Evolutionary conservation across 2,329 filamentous ascomycete genomes (phyloP), one percentile per base, ranked within the genome.

Genomic region (Ramichloridium luteum): DNA sequence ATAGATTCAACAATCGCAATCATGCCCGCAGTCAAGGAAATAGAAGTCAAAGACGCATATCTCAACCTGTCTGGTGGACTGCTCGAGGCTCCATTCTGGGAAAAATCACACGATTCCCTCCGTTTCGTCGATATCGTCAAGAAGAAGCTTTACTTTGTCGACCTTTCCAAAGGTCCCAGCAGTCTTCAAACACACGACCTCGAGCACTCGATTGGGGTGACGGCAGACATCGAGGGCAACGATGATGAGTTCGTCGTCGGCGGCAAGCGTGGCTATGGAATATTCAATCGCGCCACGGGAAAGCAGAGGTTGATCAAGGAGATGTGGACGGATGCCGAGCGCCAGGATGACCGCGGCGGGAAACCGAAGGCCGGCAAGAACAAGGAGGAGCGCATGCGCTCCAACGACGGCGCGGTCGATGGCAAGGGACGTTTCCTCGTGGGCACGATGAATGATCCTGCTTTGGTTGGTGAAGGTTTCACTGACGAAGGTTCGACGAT

Each of bases 41-140:
- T 23, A 8, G n/a, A 8, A 8, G 20, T 23, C 8, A n/a, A 23
- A n/a, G n/a, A n/a, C 20, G n/a, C 8, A 8, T 23, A n/a, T 8
- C 20, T 16, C 10, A 61, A 75, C 44, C 58, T 72, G 34, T 67
- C 72, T 43, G 83, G 78, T 59, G 63, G 60, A 10, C 67, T 86
- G 16, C 79, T 77, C 41, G 81, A 88, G 57, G 81, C 71, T 0
- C 80, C 80, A 1, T 83, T 74, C 59, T 83, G 75, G 60, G 79
- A 85, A 54, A 61, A 68, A 36, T 60, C 60, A 13, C 73, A 68
- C 30, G 68, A 80, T 54, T 68, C 64, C 28, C 61, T 88, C 36
- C 79, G 81, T 41, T 85, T 84, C 54, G 73, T 86, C 39, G 86
- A 94, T 58, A 86, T 93, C 58, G 79, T 77, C 55, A 74, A 79